A percentile compares a stretch with the other conserved stretches of the same genome.
These are phyloP conservation scores for Akanthomyces dipterigenus DNA, from an alignment of 2,329 filamentous ascomycete species.

Conservation along the genomic window DNA sequence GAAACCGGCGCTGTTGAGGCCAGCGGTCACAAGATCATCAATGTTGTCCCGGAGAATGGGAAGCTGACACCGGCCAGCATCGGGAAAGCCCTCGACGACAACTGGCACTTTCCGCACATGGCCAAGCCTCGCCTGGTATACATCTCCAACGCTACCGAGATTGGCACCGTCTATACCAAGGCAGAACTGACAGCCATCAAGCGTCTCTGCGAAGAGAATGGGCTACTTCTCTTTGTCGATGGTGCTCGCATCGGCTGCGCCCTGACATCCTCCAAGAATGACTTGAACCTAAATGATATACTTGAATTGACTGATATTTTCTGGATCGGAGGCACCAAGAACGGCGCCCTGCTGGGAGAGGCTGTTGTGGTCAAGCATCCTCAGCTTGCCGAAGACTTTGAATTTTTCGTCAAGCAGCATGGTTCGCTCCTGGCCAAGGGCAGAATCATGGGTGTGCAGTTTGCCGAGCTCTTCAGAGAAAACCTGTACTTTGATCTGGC, in stretches of 20 bases:
- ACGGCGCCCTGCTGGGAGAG: slow-evolving; percentile 43
- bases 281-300: slow-evolving; percentile 37
- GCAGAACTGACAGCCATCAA: slow-evolving; percentile 36
- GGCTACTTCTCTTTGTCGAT: slow-evolving; percentile 39
- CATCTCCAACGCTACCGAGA: slow-evolving; percentile 44
- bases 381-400: slow-evolving; percentile 37
- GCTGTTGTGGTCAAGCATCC: slow-evolving; percentile 41
- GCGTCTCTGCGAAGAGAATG: slow-evolving; percentile 32
- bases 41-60: slow-evolving; percentile 36
- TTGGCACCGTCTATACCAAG: slow-evolving; percentile 41
- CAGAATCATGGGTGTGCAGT: slow-evolving; percentile 42
- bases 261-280: slow-evolving; percentile 34
- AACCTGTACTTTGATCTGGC: slow-evolving; percentile 42
- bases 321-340: slow-evolving; percentile 49
- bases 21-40: slow-evolving; percentile 45
- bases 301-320: slow-evolving; percentile 44
- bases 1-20: slow-evolving; percentile 46
- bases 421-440: slow-evolving; percentile 44
- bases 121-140: slow-evolving; percentile 45
- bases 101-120: slow-evolving; percentile 46
- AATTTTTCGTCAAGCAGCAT: slow-evolving; percentile 45
- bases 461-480: slow-evolving; percentile 40
- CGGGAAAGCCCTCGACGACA: slow-evolving; percentile 36
- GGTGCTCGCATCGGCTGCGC: slow-evolving; percentile 40
- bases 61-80: slow-evolving; percentile 40